Conservation (phyloP, 1,284 basidiomycete genomes). For the Singerocomus inundabilis region DNA sequence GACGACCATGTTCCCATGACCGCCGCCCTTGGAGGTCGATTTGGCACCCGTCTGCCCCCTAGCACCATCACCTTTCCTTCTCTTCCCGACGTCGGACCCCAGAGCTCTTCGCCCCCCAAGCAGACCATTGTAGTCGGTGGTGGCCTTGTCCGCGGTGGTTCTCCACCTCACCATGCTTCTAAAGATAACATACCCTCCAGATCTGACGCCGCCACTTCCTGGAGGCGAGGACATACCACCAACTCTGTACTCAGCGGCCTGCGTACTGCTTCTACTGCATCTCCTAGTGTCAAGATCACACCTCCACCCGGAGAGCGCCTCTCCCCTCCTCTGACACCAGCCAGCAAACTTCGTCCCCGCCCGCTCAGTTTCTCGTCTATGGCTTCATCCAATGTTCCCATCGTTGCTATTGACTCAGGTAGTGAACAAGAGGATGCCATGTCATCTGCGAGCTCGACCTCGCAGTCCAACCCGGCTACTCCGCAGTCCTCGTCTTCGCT, state of each 20-base stretch:
- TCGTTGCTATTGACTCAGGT: slow-evolving; percentile 56
- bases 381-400: slow-evolving; percentile 47
- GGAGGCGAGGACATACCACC: slow-evolving; percentile 69
- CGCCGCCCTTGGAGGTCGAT: slow-evolving; percentile 71
- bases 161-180: slow-evolving; percentile 39
- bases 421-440: slow-evolving; percentile 60
- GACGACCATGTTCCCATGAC: slow-evolving; percentile 75
- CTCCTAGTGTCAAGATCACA: slow-evolving; percentile 64
- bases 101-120: slow-evolving; percentile 47
- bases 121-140: slow-evolving; percentile 69
- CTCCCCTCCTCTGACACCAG: slow-evolving; percentile 44
- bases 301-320: slow-evolving; percentile 62
- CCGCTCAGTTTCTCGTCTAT: slow-evolving; percentile 63
- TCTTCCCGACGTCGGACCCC: slow-evolving; percentile 42
- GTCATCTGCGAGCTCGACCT: slow-evolving; percentile 47
- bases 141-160: slow-evolving; percentile 61
- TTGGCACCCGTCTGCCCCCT: slow-evolving; percentile 55
- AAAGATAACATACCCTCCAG: slow-evolving; percentile 52
- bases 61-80: slow-evolving; percentile 42
- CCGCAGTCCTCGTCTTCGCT: slow-evolving; percentile 67
- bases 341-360: slow-evolving; percentile 59
- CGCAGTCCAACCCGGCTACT: slow-evolving; percentile 66
- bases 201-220: slow-evolving; percentile 71
- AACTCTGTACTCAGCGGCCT: slow-evolving; percentile 68
- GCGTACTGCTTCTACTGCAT: slow-evolving; percentile 49